These are phyloP conservation scores for Oehlia diaphana DNA, from an alignment of 192 early-diverging fungal genomes.

Conservation along the genomic window DNA sequence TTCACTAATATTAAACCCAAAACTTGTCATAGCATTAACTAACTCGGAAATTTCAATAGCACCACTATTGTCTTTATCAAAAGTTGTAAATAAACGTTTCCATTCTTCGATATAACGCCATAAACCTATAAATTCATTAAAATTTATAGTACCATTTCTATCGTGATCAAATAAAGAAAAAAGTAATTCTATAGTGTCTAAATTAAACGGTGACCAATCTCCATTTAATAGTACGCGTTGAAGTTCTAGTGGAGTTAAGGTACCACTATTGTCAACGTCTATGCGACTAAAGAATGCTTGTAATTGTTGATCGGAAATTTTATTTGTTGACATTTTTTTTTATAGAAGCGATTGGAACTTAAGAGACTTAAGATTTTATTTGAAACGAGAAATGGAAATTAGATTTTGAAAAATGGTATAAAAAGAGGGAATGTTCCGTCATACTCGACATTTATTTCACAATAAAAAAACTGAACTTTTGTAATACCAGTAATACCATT, in stretches of 20 bases:
- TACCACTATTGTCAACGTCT: neutral
- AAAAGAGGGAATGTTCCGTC: too few species aligned
- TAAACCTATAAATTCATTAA: constrained; percentile 72
- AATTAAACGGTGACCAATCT: constrained; percentile 77
- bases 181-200: constrained; percentile 77
- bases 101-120: constrained; percentile 84
- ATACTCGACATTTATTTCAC: too few species aligned
- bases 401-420: neutral
- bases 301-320: neutral
- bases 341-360: neutral
- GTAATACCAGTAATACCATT: too few species aligned
- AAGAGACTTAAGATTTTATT: neutral
- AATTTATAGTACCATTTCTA: constrained; percentile 66
- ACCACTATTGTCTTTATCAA: constrained; percentile 71
- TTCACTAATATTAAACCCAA: constrained; percentile 74
- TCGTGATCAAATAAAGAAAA: constrained; percentile 73
- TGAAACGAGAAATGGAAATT: neutral
- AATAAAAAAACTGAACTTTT: too few species aligned
- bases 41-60: constrained; percentile 74
- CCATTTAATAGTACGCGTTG: constrained; percentile 34
- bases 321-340: neutral
- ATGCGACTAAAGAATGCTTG: neutral
- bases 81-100: constrained; percentile 70
- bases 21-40: constrained; percentile 58
- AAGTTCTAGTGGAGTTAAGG: neutral